Conservation (phyloP, 345 rosid genomes). For the Orychophragmus violaceus region DNA sequence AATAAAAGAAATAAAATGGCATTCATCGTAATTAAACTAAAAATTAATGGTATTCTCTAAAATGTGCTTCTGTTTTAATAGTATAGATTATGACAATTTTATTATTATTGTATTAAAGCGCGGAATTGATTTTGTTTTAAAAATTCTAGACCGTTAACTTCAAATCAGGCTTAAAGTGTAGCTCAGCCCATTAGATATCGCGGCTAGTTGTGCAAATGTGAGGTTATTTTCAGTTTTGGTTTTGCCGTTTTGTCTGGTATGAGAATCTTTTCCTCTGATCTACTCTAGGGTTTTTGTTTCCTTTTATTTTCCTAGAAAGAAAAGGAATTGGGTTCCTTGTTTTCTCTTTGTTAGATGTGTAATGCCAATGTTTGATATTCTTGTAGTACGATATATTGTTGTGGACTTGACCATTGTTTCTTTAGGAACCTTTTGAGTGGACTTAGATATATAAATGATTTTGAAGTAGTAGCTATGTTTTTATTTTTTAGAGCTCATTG, state of each 20-base stretch:
- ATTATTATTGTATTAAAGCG: background rate
- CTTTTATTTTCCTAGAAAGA: background rate
- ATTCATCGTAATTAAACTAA: too few species aligned
- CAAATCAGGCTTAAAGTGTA: background rate
- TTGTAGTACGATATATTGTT: background rate
- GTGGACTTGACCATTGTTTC: background rate
- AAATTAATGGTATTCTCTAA: too few species aligned
- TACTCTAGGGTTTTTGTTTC: background rate
- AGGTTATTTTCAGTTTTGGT: background rate
- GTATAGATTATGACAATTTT: too few species aligned
- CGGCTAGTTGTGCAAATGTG: background rate
- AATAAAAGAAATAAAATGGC: too few species aligned
- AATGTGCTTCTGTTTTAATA: too few species aligned
- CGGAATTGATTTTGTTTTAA: background rate
- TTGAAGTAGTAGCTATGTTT: background rate
- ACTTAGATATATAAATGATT: background rate
- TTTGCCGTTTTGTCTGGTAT: background rate
- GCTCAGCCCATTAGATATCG: constrained; percentile 8
- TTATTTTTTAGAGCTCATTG: background rate
- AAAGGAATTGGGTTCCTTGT: background rate
- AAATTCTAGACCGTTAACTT: background rate
- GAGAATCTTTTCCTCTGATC: background rate
- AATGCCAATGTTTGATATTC: background rate
- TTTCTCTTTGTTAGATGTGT: background rate
- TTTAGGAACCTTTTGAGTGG: background rate